phyloP scores from a whole-genome alignment of 208 protist genomes.

The Lotmaria passim region DNA sequence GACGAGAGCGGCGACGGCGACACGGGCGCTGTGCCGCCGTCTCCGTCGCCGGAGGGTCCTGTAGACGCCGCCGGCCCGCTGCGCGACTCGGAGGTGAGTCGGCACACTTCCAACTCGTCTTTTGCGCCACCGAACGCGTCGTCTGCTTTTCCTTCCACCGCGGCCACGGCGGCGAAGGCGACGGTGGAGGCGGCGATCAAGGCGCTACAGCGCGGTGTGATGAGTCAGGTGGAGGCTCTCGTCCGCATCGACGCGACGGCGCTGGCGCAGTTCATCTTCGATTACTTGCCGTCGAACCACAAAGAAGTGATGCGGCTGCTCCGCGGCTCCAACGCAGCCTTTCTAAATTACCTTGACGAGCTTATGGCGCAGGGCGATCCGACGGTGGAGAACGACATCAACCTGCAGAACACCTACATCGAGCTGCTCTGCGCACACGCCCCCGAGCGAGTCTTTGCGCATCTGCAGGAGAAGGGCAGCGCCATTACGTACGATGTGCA shows the following conservation, averaged over 20 bases:
- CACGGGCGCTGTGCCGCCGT: neutral
- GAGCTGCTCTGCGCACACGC: constrained; percentile 71
- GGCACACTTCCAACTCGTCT: neutral
- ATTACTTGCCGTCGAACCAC: constrained; percentile 69
- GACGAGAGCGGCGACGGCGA: neutral
- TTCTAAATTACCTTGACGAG: constrained; percentile 78
- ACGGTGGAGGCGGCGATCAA: constrained; percentile 25
- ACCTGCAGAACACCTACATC: constrained; percentile 86
- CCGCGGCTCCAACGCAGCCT: constrained; percentile 58
- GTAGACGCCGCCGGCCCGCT: neutral
- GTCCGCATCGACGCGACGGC: constrained; percentile 63
- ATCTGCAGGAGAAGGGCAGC: constrained; percentile 50
- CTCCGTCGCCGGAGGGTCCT: neutral
- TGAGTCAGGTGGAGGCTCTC: constrained; percentile 55
- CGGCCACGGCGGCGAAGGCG: neutral
- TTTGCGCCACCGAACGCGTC: neutral
- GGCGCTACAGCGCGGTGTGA: constrained; percentile 55
- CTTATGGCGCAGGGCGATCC: constrained; percentile 62
- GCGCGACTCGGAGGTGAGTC: neutral
- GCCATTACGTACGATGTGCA: constrained; percentile 73
- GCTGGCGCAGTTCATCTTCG: constrained; percentile 76
- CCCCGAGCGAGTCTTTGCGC: constrained; percentile 60
- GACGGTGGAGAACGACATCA: constrained; percentile 48
- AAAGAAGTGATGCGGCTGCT: constrained; percentile 69
- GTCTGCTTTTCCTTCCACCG: too few species aligned